Base-by-base conservation (phyloP, 108 stramenopile genomes). In the Discostella pseudostelligera region DNA sequence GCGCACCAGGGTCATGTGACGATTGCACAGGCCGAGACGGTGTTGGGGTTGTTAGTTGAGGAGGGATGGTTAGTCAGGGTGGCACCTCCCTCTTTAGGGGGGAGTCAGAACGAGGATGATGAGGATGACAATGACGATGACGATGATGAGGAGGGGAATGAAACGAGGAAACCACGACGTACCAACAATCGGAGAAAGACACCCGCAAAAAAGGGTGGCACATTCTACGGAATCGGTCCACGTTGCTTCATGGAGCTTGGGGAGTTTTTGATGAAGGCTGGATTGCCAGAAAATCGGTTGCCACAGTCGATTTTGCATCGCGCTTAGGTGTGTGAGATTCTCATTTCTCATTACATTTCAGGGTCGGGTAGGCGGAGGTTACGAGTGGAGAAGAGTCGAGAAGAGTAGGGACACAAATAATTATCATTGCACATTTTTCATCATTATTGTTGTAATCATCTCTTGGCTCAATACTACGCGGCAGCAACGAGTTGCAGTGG, bases 281-380 rank as follows among this genome's bases (percentile, higher is more conserved):
- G 88, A 26, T 58, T 83, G 42, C 70, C 74, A 19, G 69, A 57
- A 56, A 83, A 86, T 19, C 65, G 79, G 28, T 66, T 89, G 42
- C 88, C 88, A 4, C 88, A 89, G 58, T 84, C 74, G 29, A 73
- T 89, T 53, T 80, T 83, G 32, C 86, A 89, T 64, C 73, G 80
- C 22, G 53, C 37, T 21, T 71, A 32, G 32, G 32, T n/a, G n/a
- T n/a, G n/a, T n/a, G n/a, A n/a, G n/a, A n/a, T n/a, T n/a, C n/a
- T n/a, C n/a, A n/a, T n/a, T n/a, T n/a, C n/a, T n/a, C n/a, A n/a
- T n/a, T n/a, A n/a, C n/a, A n/a, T n/a, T n/a, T n/a, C n/a, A n/a
- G n/a, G n/a, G n/a, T n/a, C n/a, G n/a, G n/a, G n/a, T n/a, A n/a
- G n/a, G n/a, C n/a, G n/a, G n/a, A n/a, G n/a, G n/a, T n/a, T n/a